phyloP scores from a whole-genome alignment of 176 grass and related monocot species.

The Lolium perenne region DNA sequence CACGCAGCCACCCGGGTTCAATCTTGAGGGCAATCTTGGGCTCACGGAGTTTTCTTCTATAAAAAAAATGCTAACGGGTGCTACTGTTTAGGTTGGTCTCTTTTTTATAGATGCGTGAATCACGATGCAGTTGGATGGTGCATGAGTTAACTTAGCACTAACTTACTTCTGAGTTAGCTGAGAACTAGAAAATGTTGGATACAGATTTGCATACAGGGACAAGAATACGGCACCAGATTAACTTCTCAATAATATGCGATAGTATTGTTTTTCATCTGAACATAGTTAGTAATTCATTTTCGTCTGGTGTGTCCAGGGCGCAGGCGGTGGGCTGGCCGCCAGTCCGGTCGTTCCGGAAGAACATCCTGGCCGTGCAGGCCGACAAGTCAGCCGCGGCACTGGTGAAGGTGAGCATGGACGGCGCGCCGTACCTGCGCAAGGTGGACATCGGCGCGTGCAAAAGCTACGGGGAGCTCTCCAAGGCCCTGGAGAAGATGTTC shows the following conservation, averaged over 20 bases:
- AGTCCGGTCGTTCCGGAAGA: slow-evolving; percentile 80
- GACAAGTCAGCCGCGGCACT: not conserved
- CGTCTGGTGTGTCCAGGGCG: slow-evolving; percentile 41
- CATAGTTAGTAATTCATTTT: not conserved
- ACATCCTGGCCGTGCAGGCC: slow-evolving; percentile 57
- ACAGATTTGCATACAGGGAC: too few species aligned
- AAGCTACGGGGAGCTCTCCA: slow-evolving; percentile 80
- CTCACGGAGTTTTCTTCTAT: too few species aligned
- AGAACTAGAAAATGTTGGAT: too few species aligned
- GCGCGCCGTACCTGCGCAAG: slow-evolving; percentile 85
- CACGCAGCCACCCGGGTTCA: too few species aligned
- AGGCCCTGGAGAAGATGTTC: slow-evolving; percentile 75
- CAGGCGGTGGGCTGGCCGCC: slow-evolving; percentile 90
- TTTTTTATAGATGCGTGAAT: too few species aligned
- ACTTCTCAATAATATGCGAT: not conserved
- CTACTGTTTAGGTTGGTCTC: too few species aligned
- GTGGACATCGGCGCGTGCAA: slow-evolving; percentile 71
- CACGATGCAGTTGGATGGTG: too few species aligned
- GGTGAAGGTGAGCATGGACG: slow-evolving; percentile 95
- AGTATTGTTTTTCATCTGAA: not conserved
- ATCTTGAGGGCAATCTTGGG: too few species aligned
- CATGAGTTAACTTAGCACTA: too few species aligned
- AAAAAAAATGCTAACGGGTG: too few species aligned
- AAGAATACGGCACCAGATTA: not conserved
- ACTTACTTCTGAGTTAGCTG: too few species aligned